These are phyloP conservation scores for Globisporangium heterothallicum DNA, from an alignment of 352 stramenopile species.

Conservation along the genomic window DNA sequence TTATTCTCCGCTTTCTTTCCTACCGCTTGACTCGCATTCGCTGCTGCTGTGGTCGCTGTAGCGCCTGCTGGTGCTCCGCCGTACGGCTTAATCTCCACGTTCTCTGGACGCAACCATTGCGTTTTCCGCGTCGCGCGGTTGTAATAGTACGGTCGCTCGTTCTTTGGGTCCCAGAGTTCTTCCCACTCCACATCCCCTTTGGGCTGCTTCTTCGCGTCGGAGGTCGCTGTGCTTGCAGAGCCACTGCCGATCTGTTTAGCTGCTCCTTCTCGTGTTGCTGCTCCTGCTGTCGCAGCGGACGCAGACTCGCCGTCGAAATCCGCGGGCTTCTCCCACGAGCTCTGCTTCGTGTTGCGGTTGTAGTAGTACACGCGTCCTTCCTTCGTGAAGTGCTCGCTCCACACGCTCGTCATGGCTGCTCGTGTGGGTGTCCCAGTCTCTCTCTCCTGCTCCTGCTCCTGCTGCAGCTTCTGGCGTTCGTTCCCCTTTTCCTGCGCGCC, in stretches of 20 bases:
- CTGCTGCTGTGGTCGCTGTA: slow-evolving; percentile 17
- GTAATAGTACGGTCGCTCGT: slow-evolving; percentile 83
- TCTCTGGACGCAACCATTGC: slow-evolving; percentile 73
- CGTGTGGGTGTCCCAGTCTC: too few relatives aligned
- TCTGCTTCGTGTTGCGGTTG: slow-evolving; percentile 84
- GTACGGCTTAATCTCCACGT: slow-evolving; percentile 73
- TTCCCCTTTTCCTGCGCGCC: background rate
- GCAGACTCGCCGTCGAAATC: slow-evolving; percentile 65
- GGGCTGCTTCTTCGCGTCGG: slow-evolving; percentile 16
- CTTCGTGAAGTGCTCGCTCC: slow-evolving; percentile 85
- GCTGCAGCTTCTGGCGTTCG: too few relatives aligned
- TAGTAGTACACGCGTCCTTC: slow-evolving; percentile 86
- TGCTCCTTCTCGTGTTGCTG: background rate
- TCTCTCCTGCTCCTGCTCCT: too few relatives aligned
- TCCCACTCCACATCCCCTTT: slow-evolving; percentile 52
- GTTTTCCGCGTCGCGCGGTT: slow-evolving; percentile 76
- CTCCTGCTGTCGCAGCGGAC: background rate
- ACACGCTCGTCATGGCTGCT: slow-evolving; percentile 32
- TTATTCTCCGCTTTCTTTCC: slow-evolving; percentile 18
- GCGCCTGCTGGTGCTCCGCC: slow-evolving; percentile 16
- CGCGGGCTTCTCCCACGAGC: slow-evolving; percentile 77
- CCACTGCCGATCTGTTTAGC: background rate
- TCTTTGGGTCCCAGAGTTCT: slow-evolving; percentile 85
- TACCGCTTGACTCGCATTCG: slow-evolving; percentile 11
- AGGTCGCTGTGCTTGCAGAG: background rate